Evolutionary conservation across 768 basidiomycete genomes (phyloP), one percentile per base, ranked within the genome.

Genomic region (Mycena albidolilacea): DNA sequence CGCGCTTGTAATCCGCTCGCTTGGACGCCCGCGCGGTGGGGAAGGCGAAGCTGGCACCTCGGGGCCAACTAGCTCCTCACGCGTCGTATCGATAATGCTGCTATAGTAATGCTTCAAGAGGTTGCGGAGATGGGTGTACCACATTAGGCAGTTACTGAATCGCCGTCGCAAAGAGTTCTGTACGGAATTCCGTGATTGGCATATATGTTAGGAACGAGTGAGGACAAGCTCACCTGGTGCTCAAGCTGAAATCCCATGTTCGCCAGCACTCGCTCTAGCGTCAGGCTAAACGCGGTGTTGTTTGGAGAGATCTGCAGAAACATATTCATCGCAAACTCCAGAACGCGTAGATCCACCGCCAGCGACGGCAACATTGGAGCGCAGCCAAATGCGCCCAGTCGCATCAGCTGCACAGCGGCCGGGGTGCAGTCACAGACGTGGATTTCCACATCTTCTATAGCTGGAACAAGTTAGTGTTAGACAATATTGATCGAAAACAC

Each of bases 301-400:
- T 65, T 71, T 71, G 70, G 70, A 0, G 70, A 35, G 38, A 71
- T 62, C 14, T 65, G 64, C n/a, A 71, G 6, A 48, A 71, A 71
- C 10, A 71, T 19, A 21, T 52, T 66, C 21, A 17, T 23, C 0
- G 48, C 4, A 21, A 71, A 64, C 9, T 71, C 70, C 17, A 71
- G 15, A 5, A 71, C 55, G 0, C 57, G 70, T 23, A 71, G n/a
- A 44, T 71, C 70, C 11, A 71, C 70, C 0, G 70, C 70, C 3
- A 71, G 23, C 1, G 57, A 30, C 10, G 70, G 70, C 2, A 12
- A 21, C 2, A 71, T 5, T 1, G 70, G 5, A 30, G 70, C 55
- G 21, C 55, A 71, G 2, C 46, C 39, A 12, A 71, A 70, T 4
- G 46, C 41, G 7, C 63, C 69, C 1, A 19, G 1, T 4, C 14